Evolutionary conservation across 257 asterid genomes (phyloP).

Genomic region (Phtheirospermum japonicum): DNA sequence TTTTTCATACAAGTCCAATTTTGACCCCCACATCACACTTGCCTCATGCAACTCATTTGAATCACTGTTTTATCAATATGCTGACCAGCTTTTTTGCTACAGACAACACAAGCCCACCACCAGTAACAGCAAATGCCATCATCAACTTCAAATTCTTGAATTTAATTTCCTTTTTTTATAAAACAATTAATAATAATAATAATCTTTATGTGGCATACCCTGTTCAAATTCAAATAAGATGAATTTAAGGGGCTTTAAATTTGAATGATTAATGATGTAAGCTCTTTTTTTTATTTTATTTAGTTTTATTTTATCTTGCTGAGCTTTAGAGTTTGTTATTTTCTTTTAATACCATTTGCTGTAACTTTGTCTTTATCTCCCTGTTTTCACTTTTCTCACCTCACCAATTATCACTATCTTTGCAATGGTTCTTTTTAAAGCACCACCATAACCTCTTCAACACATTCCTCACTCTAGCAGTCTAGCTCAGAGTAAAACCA

Average conservation of each 20-base stretch:
- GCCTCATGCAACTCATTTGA: conserved; percentile 16
- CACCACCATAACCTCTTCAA: conserved; percentile 10
- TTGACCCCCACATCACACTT: conserved; percentile 7
- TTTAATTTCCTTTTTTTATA: not conserved
- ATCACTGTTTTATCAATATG: conserved; percentile 18
- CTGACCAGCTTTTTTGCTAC: conserved; percentile 8
- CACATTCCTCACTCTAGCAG: conserved; percentile 4
- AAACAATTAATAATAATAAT: not conserved
- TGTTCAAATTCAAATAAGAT: too few relatives aligned
- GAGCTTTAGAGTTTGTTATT: not conserved
- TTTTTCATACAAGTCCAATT: not conserved
- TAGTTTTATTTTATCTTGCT: not conserved
- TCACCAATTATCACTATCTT: conserved; percentile 13
- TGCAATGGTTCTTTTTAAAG: conserved; percentile 8
- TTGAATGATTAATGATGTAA: conserved; percentile 24
- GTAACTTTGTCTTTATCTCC: conserved; percentile 17
- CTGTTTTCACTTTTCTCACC: not conserved
- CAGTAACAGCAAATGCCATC: conserved; percentile 18
- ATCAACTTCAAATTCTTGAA: conserved; percentile 16
- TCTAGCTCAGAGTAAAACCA: conserved; percentile 14
- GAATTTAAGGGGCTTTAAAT: not conserved
- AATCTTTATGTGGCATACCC: too few relatives aligned
- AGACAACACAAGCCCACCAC: conserved; percentile 24
- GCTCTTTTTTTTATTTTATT: not conserved
- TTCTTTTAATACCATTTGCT: conserved; percentile 1